Evolutionary conservation across 2,329 filamentous ascomycete species (phyloP), one percentile per base, ranked within the genome.

Genomic region (Lachnellula suecica): DNA sequence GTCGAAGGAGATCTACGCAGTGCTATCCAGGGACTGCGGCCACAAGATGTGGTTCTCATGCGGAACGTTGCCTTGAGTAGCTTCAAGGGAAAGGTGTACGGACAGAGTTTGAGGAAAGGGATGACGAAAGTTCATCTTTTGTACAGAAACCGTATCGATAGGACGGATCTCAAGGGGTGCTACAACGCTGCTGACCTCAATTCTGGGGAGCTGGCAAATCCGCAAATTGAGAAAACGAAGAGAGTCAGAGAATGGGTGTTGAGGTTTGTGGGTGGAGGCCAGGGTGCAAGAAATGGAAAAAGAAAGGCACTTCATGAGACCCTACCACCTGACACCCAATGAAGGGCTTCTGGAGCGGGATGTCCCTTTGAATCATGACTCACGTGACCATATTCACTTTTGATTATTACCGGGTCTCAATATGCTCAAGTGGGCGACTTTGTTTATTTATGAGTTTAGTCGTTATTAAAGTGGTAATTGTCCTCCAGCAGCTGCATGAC

Each of bases 1-100:
- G 59, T 43, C n/a, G 66, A 69, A 50, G 64, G 57, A 37, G 56
- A 46, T 49, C 58, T 58, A 34, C 63, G 49, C 24, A 52, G 25
- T 20, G 44, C 55, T 8, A 62, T 79, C 9, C 67, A 72, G 1
- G 70, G 66, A 0, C 71, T 96, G 27, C 78, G 85, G 42, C 73
- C 83, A 0, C 86, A 87, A 61, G 91, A 97, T 65, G 81, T 96
- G 1, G 75, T 97, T 4, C 76, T 96, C 13, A 67, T 96, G 53
- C 84, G 85, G 51, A 91, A 93, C 62, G 84, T 96, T 6, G 91
- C 87, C 1, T 74, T 97, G 47, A 83, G 83, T 47, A 82, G 83
- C 4, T 97, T 93, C 67, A 79, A 80, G 47, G 82, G 83, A 43
- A 85, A 81, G 61, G 92, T 97, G 0, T 91, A 94, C 62, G 92